Evolutionary conservation across 2,329 filamentous ascomycete species (phyloP).

Genomic region (Neodidymelliopsis sp.): DNA sequence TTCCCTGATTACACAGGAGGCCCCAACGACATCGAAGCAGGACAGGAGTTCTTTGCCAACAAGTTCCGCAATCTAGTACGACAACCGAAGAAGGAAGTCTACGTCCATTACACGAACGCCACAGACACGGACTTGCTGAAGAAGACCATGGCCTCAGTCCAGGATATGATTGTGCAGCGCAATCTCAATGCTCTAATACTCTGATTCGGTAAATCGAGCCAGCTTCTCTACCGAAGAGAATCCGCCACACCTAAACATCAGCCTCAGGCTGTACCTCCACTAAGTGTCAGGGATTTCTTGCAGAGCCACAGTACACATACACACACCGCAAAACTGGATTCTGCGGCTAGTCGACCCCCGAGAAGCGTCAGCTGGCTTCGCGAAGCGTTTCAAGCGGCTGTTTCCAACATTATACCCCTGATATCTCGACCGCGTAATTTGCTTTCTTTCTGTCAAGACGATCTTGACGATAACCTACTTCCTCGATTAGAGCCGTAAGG

Average conservation of each 20-base stretch:
- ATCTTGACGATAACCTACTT: slow-evolving; percentile 34
- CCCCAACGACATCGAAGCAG: slow-evolving; percentile 56
- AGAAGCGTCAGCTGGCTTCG: slow-evolving; percentile 3
- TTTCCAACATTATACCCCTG: slow-evolving; percentile 39
- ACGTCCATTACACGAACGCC: slow-evolving; percentile 61
- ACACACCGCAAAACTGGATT: neutral
- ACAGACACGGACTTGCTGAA: slow-evolving; percentile 64
- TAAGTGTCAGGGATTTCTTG: neutral
- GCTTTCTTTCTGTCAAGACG: slow-evolving; percentile 29
- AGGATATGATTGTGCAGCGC: slow-evolving; percentile 63
- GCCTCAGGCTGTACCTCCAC: neutral
- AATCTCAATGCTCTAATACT: slow-evolving; percentile 60
- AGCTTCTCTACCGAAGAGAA: neutral
- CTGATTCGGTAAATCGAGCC: slow-evolving; percentile 28
- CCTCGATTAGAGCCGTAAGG: slow-evolving; percentile 8
- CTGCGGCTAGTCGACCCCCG: neutral
- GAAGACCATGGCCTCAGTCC: slow-evolving; percentile 61
- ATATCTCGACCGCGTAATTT: slow-evolving; percentile 30
- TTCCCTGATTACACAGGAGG: slow-evolving; percentile 59
- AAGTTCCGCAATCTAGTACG: slow-evolving; percentile 61
- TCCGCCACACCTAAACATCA: neutral
- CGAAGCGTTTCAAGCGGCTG: slow-evolving; percentile 9
- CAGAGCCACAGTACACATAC: neutral
- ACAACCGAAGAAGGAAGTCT: slow-evolving; percentile 59
- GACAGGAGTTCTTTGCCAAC: slow-evolving; percentile 58